Base-by-base conservation (phyloP, 805 yeast species). In the Torulaspora microellipsoides region DNA sequence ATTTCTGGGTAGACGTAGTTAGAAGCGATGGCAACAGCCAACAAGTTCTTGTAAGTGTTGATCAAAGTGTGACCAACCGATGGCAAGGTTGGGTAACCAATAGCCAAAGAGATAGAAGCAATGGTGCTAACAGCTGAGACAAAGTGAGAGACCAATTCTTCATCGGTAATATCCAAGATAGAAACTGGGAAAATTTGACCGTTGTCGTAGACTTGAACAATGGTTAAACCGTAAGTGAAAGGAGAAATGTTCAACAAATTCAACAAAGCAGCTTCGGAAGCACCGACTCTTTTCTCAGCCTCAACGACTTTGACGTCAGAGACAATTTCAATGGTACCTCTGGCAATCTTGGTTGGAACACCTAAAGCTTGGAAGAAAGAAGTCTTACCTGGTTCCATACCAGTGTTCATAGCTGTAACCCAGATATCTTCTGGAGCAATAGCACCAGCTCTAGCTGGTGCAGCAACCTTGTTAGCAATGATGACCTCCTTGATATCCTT, bases 381-480 rank as follows among this genome's bases (percentile, higher is more conserved):
- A 69, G 99, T 93, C 88, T 93, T 93, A 85, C 98, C 98, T 76
- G 99, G 99, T 80, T 93, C 99, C 95, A 93, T 90, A 85, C 98
- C 97, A 65, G 99, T 93, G 96, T 93, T 93, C 76, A 95, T 95
- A 66, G 98, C 98, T 71, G 95, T 95, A 62, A 93, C 85, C 84
- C 82, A 88, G 68, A 93, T 98, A 70, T 91, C 97, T 72, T 73
- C 84, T 73, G 98, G 98, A 67, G 99, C 97, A 70, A 88, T 70
- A 69, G 98, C 98, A 88, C 99, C 99, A 58, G 99, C 95, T 79
- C 90, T 90, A 68, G 99, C 99, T 76, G 99, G 99, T 68, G 99
- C 99, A 70, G 96, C 96, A 71, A 93, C 97, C 76, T 85, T 90
- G 90, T 93, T 93, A 66, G 85, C 72, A 61, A 85, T 67, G 65